Evolutionary conservation across 1,139 yeast genomes (phyloP).

Genomic region (Taphrina populina): DNA sequence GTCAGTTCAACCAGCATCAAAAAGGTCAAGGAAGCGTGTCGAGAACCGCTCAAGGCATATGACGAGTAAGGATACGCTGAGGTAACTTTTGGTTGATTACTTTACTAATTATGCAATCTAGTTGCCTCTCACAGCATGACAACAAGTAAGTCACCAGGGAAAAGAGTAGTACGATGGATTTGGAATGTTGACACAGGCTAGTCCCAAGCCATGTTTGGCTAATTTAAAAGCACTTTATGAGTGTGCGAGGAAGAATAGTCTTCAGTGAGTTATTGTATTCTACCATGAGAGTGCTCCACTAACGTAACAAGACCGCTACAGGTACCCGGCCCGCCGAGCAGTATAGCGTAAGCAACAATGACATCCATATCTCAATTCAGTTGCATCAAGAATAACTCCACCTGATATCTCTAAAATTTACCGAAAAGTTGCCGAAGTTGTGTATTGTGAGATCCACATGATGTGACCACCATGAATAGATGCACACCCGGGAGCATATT

Average conservation of each 20-base stretch:
- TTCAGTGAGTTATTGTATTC: constrained; percentile 4
- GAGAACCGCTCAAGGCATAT: constrained; percentile 11
- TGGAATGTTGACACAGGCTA: constrained; percentile 1
- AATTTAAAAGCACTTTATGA: constrained; percentile 15
- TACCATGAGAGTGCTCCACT: neutral
- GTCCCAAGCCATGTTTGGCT: constrained; percentile 24
- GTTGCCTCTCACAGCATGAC: constrained; percentile 11
- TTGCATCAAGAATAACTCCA: no score
- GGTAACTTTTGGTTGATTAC: neutral
- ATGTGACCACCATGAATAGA: no score
- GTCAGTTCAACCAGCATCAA: constrained; percentile 26
- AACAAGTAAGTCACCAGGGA: neutral
- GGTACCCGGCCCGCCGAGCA: constrained; percentile 13
- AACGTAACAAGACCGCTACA: constrained; percentile 15
- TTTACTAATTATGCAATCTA: neutral
- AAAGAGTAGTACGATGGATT: neutral
- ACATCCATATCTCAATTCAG: no score
- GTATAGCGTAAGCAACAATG: neutral
- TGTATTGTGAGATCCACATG: no score
- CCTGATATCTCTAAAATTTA: no score
- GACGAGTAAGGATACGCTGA: constrained; percentile 11
- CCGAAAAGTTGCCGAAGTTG: no score
- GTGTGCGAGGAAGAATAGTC: constrained; percentile 22
- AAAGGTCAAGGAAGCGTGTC: constrained; percentile 25
- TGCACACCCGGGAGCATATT: no score